phyloP scores from a whole-genome alignment of 495 filamentous ascomycete species.

The Cudoniella acicularis region DNA sequence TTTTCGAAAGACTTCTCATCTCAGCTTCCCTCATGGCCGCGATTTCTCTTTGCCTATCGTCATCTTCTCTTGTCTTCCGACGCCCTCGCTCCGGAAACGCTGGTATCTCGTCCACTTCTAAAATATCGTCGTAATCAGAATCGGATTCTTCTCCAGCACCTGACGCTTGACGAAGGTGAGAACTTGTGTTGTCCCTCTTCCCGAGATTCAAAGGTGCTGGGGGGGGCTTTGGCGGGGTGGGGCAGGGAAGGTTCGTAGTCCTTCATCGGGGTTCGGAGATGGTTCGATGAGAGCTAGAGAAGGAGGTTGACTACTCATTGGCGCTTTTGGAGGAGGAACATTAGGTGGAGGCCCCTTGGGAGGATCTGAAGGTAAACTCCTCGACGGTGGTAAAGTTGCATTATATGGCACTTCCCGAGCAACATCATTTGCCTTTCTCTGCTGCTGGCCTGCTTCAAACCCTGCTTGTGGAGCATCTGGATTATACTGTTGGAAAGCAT shows the following conservation, averaged over 20 bases:
- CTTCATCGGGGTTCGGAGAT: slow-evolving; percentile 45
- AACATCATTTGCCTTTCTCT: slow-evolving; percentile 30
- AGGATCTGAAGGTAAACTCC: slow-evolving; percentile 41
- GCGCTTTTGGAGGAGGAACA: slow-evolving; percentile 22
- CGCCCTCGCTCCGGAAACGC: slow-evolving; percentile 65
- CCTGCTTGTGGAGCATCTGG: slow-evolving; percentile 44
- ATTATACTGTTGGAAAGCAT: slow-evolving; percentile 49
- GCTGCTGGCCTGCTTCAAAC: slow-evolving; percentile 37
- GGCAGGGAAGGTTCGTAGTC: slow-evolving; percentile 39
- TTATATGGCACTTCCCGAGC: slow-evolving; percentile 40
- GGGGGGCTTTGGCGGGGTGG: slow-evolving; percentile 73
- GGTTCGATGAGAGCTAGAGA: slow-evolving; percentile 41
- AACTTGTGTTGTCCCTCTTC: slow-evolving; percentile 36
- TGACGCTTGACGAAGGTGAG: slow-evolving; percentile 37
- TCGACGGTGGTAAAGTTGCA: slow-evolving; percentile 41
- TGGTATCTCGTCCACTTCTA: slow-evolving; percentile 60
- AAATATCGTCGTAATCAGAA: slow-evolving; percentile 79
- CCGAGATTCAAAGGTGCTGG: slow-evolving; percentile 79
- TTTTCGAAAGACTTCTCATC: slow-evolving; percentile 60
- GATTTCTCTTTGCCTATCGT: slow-evolving; percentile 74
- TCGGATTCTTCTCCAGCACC: slow-evolving; percentile 61
- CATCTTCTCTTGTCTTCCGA: slow-evolving; percentile 81
- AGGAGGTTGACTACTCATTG: slow-evolving; percentile 27
- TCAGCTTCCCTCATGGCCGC: slow-evolving; percentile 60
- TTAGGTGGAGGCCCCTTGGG: slow-evolving; percentile 25